phyloP scores from a whole-genome alignment of 2,329 filamentous ascomycete genomes.

The Cladosporium sp. region DNA sequence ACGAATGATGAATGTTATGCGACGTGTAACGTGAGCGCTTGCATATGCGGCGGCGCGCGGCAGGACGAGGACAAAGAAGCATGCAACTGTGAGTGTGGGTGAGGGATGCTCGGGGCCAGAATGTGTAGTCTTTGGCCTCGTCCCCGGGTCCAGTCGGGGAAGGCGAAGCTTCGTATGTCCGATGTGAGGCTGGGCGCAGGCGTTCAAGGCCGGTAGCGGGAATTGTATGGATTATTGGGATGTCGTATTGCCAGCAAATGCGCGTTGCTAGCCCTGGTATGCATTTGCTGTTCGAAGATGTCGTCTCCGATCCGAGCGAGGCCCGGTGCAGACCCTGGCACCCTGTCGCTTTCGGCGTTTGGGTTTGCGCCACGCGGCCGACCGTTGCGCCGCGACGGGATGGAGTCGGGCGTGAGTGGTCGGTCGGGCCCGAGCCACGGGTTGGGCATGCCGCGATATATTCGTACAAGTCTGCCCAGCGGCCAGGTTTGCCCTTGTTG shows the following conservation, averaged over 20 bases:
- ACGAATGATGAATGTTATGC: background rate
- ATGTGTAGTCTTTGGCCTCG: background rate
- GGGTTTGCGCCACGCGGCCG: conserved; percentile 27
- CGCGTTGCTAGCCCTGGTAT: background rate
- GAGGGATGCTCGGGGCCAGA: conserved; percentile 5
- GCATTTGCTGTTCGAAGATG: conserved; percentile 7
- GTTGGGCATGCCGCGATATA: background rate
- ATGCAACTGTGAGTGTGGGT: background rate
- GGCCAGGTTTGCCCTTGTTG: background rate
- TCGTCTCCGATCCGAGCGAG: background rate
- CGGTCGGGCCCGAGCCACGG: conserved; percentile 17
- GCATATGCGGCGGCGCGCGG: conserved; percentile 12
- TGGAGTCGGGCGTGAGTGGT: conserved; percentile 11
- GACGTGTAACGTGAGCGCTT: conserved; percentile 18
- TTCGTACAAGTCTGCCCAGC: background rate
- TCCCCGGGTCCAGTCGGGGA: background rate
- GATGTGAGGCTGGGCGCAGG: background rate
- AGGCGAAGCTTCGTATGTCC: background rate
- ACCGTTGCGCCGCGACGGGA: conserved; percentile 21
- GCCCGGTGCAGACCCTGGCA: background rate
- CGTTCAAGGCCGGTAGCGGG: conserved; percentile 2
- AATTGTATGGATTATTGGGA: background rate
- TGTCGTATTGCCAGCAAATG: conserved; percentile 9
- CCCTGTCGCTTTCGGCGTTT: conserved; percentile 21
- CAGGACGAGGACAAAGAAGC: background rate